A percentile compares a stretch with the other conserved stretches of the same genome.
Conservation (phyloP, 108 stramenopile genomes). For the Nannochloropsis oceanica region DNA sequence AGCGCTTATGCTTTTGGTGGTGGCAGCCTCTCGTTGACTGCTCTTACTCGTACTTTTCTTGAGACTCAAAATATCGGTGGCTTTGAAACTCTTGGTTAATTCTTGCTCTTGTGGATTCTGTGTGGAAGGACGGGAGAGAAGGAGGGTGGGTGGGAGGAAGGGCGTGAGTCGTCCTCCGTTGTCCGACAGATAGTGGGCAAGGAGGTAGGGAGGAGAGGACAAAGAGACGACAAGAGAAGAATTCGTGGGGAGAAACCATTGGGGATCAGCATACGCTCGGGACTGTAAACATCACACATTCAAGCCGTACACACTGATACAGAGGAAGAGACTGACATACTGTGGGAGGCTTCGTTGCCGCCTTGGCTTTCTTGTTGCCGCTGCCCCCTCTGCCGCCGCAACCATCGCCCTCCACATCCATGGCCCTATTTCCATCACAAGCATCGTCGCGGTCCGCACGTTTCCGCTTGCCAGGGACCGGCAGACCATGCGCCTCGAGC, state of each 20-base stretch:
- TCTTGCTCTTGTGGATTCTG: not conserved
- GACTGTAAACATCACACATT: no score
- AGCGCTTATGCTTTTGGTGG: not conserved
- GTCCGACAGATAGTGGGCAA: no score
- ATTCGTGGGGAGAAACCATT: no score
- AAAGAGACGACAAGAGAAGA: no score
- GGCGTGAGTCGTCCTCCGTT: no score
- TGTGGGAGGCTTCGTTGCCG: not conserved
- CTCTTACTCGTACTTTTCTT: not conserved
- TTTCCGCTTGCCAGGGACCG: not conserved
- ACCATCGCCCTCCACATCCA: not conserved
- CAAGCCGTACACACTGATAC: no score
- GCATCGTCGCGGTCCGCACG: not conserved
- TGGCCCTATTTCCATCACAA: not conserved
- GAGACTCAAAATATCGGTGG: not conserved
- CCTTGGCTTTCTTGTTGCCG: not conserved
- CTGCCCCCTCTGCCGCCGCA: not conserved
- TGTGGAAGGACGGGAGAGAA: not conserved
- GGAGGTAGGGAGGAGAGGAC: no score
- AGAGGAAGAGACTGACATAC: not conserved
- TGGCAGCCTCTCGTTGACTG: not conserved
- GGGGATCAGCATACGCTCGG: no score
- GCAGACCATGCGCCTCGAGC: not conserved
- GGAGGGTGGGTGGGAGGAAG: no score
- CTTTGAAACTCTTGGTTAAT: not conserved